phyloP scores from a whole-genome alignment of 805 yeast species.

The Saccharomycopsis sp. region DNA sequence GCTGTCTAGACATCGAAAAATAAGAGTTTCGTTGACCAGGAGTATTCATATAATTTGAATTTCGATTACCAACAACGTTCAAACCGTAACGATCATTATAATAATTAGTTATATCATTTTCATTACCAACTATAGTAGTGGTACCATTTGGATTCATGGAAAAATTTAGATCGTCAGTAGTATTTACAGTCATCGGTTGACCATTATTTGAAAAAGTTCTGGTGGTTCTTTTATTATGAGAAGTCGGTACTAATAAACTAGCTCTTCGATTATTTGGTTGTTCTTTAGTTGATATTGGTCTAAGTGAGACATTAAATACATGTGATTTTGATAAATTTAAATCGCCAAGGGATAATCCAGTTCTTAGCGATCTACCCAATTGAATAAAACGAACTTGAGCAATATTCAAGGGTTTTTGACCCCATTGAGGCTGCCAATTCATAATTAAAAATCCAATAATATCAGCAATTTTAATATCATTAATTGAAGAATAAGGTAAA shows the following conservation, averaged over 20 bases:
- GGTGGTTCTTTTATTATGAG: conserved; percentile 12
- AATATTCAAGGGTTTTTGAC: conserved; percentile 15
- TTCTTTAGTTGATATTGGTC: conserved; percentile 15
- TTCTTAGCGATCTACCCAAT: conserved; percentile 12
- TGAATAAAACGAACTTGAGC: conserved; percentile 16
- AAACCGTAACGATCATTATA: conserved; percentile 14
- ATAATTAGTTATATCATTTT: conserved; percentile 7
- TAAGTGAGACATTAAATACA: conserved; percentile 8
- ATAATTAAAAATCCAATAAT: conserved; percentile 15
- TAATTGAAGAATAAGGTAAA: conserved; percentile 4
- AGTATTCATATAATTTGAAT: background rate
- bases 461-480: conserved; percentile 15
- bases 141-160: conserved; percentile 11
- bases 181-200: conserved; percentile 4
- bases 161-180: conserved; percentile 10
- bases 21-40: conserved; percentile 14
- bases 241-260: conserved; percentile 18
- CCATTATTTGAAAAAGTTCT: background rate
- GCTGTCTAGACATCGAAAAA: conserved; percentile 4
- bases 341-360: conserved; percentile 13
- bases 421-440: conserved; percentile 22
- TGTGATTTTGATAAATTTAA: conserved; percentile 4
- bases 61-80: conserved; percentile 5
- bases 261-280: conserved; percentile 11
- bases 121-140: conserved; percentile 2